Percentiles rank a stretch among this genome's conserved stretches.
These are phyloP conservation scores for Alternaria infectoria DNA, from an alignment of 2,329 filamentous ascomycete species.

Conservation along the genomic window DNA sequence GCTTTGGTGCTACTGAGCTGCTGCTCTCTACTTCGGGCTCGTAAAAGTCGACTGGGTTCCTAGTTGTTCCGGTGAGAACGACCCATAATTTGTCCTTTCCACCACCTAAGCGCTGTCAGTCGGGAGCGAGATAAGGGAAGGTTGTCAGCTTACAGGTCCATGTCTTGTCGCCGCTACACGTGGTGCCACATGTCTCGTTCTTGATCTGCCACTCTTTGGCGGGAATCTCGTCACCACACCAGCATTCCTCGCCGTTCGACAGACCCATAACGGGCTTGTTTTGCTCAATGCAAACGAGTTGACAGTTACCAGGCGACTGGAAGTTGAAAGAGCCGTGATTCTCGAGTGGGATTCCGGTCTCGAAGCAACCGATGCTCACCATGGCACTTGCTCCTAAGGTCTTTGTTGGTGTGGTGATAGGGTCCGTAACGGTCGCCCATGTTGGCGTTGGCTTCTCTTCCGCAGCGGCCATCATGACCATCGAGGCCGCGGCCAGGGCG, in stretches of 20 bases:
- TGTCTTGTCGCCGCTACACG: constrained; percentile 67
- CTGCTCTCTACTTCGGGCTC: constrained; percentile 26
- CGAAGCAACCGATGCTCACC: constrained; percentile 59
- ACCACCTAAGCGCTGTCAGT: constrained; percentile 59
- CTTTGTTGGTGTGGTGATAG: constrained; percentile 41
- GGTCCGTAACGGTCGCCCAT: constrained; percentile 17
- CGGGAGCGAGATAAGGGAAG: not conserved
- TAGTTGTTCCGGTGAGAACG: constrained; percentile 57
- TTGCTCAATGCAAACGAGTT: constrained; percentile 56
- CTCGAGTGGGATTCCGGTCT: constrained; percentile 53
- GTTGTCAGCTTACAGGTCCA: constrained; percentile 64
- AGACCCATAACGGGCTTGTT: constrained; percentile 67
- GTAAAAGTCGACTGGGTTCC: constrained; percentile 47
- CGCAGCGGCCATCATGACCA: constrained; percentile 36
- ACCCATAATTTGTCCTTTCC: constrained; percentile 60
- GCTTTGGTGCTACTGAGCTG: constrained; percentile 20
- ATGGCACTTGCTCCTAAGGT: constrained; percentile 36
- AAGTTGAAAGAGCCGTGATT: constrained; percentile 58
- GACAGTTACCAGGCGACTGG: constrained; percentile 64
- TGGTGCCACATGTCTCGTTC: constrained; percentile 66
- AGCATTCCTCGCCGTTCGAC: constrained; percentile 68
- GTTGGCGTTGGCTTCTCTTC: constrained; percentile 22
- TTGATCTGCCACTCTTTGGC: constrained; percentile 59
- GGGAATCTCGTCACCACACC: constrained; percentile 75
- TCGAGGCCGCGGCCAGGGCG: constrained; percentile 39